A percentile compares a stretch with the other conserved stretches of the same genome.
These are phyloP conservation scores for Sungouiozyma intestinalis DNA, from an alignment of 805 yeast species.

Conservation along the genomic window DNA sequence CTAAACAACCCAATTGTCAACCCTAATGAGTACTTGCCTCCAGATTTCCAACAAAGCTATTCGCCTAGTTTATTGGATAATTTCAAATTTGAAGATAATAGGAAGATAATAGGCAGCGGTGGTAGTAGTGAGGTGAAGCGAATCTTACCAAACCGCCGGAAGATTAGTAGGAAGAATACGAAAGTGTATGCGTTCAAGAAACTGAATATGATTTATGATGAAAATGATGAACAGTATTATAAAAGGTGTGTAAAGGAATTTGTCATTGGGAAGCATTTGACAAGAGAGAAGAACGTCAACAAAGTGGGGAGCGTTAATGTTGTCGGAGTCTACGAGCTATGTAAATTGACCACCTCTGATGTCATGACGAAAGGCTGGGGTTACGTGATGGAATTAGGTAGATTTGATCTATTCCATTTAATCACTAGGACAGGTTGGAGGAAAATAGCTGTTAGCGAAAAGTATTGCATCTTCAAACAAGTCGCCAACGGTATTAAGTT, in stretches of 20 bases:
- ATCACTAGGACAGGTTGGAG: constrained; percentile 54
- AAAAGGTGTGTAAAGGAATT: constrained; percentile 54
- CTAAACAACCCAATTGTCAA: constrained; percentile 52
- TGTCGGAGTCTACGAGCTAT: constrained; percentile 8
- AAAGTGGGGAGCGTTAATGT: constrained; percentile 5
- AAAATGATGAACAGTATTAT: constrained; percentile 55
- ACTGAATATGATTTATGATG: constrained; percentile 49
- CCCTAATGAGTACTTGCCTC: constrained; percentile 57
- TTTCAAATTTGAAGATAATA: constrained; percentile 37
- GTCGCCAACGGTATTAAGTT: constrained; percentile 49
- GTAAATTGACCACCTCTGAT: constrained; percentile 44
- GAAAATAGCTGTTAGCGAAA: constrained; percentile 38
- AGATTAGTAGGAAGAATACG: constrained; percentile 22
- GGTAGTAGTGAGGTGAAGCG: constrained; percentile 60
- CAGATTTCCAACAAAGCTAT: constrained; percentile 35
- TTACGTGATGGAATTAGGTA: constrained; percentile 54
- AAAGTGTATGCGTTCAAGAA: constrained; percentile 51
- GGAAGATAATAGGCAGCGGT: constrained; percentile 55
- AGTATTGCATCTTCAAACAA: constrained; percentile 61
- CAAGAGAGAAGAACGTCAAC: constrained; percentile 11
- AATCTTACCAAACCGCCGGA: constrained; percentile 19
- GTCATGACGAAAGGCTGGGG: constrained; percentile 65
- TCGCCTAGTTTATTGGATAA: constrained; percentile 42
- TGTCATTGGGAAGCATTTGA: constrained; percentile 43
- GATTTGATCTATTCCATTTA: constrained; percentile 51